Conservation (phyloP, 345 rosid species). For the Clarkia xantiana region DNA sequence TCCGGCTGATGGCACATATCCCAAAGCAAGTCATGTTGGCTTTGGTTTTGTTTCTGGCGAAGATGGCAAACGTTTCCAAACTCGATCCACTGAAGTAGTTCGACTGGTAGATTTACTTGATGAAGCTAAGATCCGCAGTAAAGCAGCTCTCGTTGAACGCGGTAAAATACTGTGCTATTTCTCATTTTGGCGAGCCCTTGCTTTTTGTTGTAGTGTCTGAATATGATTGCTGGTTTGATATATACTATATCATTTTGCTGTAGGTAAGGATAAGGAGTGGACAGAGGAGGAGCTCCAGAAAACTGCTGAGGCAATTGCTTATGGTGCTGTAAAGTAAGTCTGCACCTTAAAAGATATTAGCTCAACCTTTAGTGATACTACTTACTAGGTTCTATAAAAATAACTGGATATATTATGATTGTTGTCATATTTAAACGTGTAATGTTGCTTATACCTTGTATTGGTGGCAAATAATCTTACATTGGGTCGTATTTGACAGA, state of each 20-base stretch:
- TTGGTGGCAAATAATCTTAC: too few relatives aligned
- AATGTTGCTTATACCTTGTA: too few relatives aligned
- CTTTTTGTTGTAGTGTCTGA: too few relatives aligned
- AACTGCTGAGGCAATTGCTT: constrained; percentile 89
- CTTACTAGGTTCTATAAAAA: too few relatives aligned
- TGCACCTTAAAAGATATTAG: background rate
- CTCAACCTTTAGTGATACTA: too few relatives aligned
- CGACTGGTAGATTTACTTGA: constrained; percentile 91
- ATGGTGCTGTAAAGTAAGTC: constrained; percentile 94
- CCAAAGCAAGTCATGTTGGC: constrained; percentile 73
- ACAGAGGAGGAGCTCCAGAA: constrained; percentile 71
- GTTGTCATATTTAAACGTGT: too few relatives aligned
- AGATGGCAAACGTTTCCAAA: constrained; percentile 84
- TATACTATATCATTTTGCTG: constrained; percentile 2
- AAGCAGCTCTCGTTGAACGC: constrained; percentile 57
- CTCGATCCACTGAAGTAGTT: constrained; percentile 77
- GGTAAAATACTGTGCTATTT: constrained; percentile 32
- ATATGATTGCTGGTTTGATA: background rate
- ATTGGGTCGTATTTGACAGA: constrained; percentile 20
- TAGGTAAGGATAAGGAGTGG: constrained; percentile 87
- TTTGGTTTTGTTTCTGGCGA: constrained; percentile 96
- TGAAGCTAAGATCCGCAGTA: constrained; percentile 85
- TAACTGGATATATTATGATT: too few relatives aligned
- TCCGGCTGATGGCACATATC: constrained; percentile 44
- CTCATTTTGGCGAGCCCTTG: background rate